phyloP scores from a whole-genome alignment of 805 yeast species.

The Yamadazyma laniorum region DNA sequence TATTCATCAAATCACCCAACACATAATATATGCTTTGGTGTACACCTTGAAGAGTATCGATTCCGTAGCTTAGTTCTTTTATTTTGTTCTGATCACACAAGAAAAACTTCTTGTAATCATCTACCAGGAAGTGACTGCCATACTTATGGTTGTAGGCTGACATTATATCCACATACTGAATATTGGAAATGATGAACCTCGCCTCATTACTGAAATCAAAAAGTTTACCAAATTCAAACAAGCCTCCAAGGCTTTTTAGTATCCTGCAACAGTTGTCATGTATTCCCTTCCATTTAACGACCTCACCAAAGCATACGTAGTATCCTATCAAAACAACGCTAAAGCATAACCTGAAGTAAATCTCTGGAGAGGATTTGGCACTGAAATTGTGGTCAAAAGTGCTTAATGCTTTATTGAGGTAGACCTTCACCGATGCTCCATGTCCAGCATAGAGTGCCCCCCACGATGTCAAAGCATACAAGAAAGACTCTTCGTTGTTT shows the following conservation, averaged over 20 bases:
- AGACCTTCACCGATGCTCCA: constrained; percentile 10
- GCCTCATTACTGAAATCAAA: constrained; percentile 20
- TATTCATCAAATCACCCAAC: constrained; percentile 17
- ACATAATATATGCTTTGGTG: constrained; percentile 18
- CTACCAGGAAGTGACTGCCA: constrained; percentile 17
- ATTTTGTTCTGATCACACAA: constrained; percentile 13
- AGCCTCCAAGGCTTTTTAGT: constrained; percentile 16
- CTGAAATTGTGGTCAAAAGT: constrained; percentile 9
- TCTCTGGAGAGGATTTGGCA: not conserved
- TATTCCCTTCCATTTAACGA: constrained; percentile 14
- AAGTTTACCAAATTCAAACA: constrained; percentile 12
- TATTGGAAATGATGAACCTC: constrained; percentile 19
- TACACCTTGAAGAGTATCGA: constrained; percentile 26
- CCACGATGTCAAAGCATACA: constrained; percentile 27
- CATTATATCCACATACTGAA: constrained; percentile 23
- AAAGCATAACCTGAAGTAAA: constrained; percentile 11
- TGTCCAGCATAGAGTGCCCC: constrained; percentile 22
- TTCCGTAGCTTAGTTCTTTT: constrained; percentile 18
- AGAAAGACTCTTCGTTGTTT: constrained; percentile 19
- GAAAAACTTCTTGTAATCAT: constrained; percentile 14
- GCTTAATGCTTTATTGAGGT: constrained; percentile 10
- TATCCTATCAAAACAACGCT: constrained; percentile 6
- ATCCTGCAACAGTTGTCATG: constrained; percentile 3
- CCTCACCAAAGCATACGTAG: constrained; percentile 22
- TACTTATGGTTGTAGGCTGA: constrained; percentile 14